Evolutionary conservation across 257 asterid species (phyloP).

Genomic region (Solanum tarijense): DNA sequence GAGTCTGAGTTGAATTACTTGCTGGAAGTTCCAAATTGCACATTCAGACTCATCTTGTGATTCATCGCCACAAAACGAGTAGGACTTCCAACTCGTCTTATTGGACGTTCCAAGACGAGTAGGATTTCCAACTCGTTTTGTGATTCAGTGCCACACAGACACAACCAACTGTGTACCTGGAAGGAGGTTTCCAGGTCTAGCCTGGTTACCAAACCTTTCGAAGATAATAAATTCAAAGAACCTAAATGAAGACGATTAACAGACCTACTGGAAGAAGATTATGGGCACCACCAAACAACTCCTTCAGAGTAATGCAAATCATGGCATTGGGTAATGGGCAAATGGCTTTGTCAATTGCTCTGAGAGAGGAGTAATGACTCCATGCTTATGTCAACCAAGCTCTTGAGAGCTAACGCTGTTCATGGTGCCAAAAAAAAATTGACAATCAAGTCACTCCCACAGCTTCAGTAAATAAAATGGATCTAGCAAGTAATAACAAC

Average conservation of each 20-base stretch:
- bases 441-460: conserved; percentile 12
- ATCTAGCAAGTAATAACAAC: background rate
- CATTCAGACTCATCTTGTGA: background rate
- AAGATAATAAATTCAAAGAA: background rate
- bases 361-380: conserved; percentile 80
- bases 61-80: background rate
- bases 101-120: background rate
- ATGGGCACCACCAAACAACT: conserved; percentile 69
- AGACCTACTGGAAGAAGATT: conserved; percentile 82
- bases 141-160: conserved; percentile 67
- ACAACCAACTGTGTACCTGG: conserved; percentile 57
- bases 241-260: background rate
- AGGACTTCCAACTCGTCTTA: no score
- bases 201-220: background rate
- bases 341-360: conserved; percentile 82
- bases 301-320: conserved; percentile 49
- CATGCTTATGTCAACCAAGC: conserved; percentile 79
- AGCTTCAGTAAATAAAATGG: background rate
- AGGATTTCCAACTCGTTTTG: conserved; percentile 49
- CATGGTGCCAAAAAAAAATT: background rate
- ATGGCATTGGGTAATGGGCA: background rate
- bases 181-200: conserved; percentile 8
- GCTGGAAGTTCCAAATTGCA: background rate
- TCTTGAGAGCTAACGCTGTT: conserved; percentile 73
- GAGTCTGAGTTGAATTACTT: background rate